These are phyloP conservation scores for Penicillium sp. DNA, from an alignment of 2,329 filamentous ascomycete genomes.

Conservation along the genomic window DNA sequence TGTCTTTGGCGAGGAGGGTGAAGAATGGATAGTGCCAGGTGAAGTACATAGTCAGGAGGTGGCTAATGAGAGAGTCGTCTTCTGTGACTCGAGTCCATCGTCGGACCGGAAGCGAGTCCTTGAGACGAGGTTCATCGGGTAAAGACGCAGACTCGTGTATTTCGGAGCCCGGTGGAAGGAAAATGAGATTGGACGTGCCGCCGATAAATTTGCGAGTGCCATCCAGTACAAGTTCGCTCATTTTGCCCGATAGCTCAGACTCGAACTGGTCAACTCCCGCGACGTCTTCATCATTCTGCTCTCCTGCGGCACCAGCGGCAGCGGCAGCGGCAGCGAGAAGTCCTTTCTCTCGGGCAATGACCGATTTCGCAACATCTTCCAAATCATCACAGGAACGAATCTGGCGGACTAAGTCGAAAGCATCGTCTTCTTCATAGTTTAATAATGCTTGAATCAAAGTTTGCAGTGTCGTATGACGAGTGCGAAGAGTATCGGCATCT, in stretches of 20 bases:
- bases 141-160: conserved; percentile 42
- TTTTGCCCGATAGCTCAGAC: conserved; percentile 82
- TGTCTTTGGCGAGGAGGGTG: conserved; percentile 78
- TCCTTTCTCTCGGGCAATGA: conserved; percentile 56
- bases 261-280: conserved; percentile 59
- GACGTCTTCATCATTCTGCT: conserved; percentile 41
- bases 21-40: conserved; percentile 98
- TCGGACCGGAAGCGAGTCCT: conserved; percentile 67
- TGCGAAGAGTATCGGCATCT: conserved; percentile 85
- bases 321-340: conserved; percentile 33
- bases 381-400: conserved; percentile 83
- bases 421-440: conserved; percentile 86
- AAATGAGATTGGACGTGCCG: conserved; percentile 90
- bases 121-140: conserved; percentile 45
- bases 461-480: conserved; percentile 81
- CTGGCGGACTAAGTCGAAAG: conserved; percentile 75
- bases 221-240: conserved; percentile 87
- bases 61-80: conserved; percentile 75
- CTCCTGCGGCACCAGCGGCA: conserved; percentile 2
- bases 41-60: conserved; percentile 97
- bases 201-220: conserved; percentile 89
- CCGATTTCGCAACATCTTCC: conserved; percentile 63
- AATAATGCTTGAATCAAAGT: conserved; percentile 91
- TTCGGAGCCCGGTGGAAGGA: conserved; percentile 60
- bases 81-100: conserved; percentile 88